These are phyloP conservation scores for Eucalyptus globulus DNA, from an alignment of 345 rosid species.

Conservation along the genomic window DNA sequence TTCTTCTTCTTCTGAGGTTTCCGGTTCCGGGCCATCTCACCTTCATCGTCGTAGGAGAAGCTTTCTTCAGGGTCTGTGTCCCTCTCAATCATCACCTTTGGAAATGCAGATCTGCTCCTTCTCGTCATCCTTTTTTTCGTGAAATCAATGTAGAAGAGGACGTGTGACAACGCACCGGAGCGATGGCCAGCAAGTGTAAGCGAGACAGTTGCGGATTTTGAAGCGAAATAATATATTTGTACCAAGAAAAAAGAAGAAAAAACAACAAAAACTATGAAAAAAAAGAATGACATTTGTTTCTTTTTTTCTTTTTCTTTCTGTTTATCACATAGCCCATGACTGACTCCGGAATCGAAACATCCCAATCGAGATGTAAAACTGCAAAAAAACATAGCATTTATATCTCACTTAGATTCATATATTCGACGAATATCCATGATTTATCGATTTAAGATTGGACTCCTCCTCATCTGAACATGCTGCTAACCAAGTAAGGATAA, in stretches of 20 bases:
- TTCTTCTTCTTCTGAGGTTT: slow-evolving; percentile 13
- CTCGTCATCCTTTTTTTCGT: neutral
- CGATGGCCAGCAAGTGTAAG: too few species aligned
- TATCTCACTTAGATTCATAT: neutral
- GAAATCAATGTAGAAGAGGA: neutral
- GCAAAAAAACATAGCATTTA: neutral
- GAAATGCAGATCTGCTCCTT: slow-evolving; percentile 21
- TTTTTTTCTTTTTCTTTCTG: neutral
- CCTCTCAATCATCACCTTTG: slow-evolving; percentile 48
- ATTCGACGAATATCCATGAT: neutral
- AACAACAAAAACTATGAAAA: too few species aligned
- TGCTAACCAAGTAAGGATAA: neutral
- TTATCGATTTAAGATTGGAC: neutral
- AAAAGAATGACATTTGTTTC: too few species aligned
- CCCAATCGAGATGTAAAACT: neutral
- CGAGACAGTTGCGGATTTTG: too few species aligned
- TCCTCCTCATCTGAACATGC: neutral
- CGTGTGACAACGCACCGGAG: neutral
- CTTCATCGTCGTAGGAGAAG: slow-evolving; percentile 34
- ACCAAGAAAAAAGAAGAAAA: too few species aligned
- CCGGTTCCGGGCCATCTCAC: neutral
- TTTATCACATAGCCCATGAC: neutral
- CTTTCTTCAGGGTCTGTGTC: slow-evolving; percentile 70
- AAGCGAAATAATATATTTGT: too few species aligned
- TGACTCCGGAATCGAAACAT: rapidly evolving